Evolutionary conservation across 805 yeast genomes (phyloP), one percentile per base, ranked within the genome.

Genomic region (Teunomyces aglyptinius): DNA sequence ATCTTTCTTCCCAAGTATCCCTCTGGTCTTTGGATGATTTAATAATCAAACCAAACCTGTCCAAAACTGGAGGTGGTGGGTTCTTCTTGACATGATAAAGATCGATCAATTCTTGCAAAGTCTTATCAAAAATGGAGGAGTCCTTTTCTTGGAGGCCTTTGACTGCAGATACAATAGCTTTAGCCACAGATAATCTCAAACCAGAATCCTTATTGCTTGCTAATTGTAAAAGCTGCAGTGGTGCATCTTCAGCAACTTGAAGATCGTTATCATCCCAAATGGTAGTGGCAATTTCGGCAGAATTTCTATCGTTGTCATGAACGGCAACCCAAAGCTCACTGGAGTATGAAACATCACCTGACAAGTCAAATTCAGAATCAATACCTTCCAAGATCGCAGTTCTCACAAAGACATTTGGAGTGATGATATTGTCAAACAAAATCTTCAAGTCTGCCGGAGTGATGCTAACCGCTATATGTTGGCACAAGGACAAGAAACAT

Each of bases 261-360:
- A 85, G 82, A 1, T 70, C 70, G 60, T 82, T 88, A 54, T 90
- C 96, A 28, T 80, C 77, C 97, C 97, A 94, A 49, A 94, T 87
- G 1, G 92, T 84, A 15, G 67, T 65, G 0, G 97, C 97, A 13
- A 85, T 57, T 20, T 80, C 84, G 4, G 83, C 74, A 49, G 81
- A 81, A 8, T 71, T 61, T 13, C 75, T 76, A 42, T 84, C 89
- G 39, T 81, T 83, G 60, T 90, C 96, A 60, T 85, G 89, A 49
- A 79, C 75, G 19, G 87, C 77, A 48, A 94, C 82, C 82, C 87
- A 91, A 18, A 94, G 66, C 61, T 91, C 96, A 47, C 79, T 78
- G 1, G 83, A 75, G 58, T 75, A 81, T 2, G 64, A 63, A 52
- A 73, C 54, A 31, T 70, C 73, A 2, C 73, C 68, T 2, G 78